Evolutionary conservation across 2,329 filamentous ascomycete genomes (phyloP), one percentile per base, ranked within the genome.

Genomic region (Plectosphaerella plurivora): DNA sequence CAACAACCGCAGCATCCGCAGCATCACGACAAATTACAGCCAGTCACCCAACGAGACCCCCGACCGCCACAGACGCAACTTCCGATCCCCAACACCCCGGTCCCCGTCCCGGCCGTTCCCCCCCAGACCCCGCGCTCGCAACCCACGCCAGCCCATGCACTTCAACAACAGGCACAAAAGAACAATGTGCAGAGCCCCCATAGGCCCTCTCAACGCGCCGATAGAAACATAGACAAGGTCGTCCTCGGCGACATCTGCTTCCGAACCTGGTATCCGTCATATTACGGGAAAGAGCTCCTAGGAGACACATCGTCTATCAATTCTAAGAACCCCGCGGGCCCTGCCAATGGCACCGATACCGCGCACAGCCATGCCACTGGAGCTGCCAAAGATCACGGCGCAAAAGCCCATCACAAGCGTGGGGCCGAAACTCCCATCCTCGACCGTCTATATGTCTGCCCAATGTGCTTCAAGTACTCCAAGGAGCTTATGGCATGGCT

Each of bases 381-480:
- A 4, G 20, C 39, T 18, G 25, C 8, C 15, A 37, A 18, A 5
- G 35, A 49, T 9, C 45, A 45, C 25, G 51, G 46, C 20, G 60
- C 59, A 24, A 67, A 65, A 53, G 58, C 55, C 10, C 59, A 57
- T 35, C 65, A 65, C 6, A 67, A 68, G 49, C 66, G 61, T 53
- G 68, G 68, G 16, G 59, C 41, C 51, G 47, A 64, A 39, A 53
- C 64, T 14, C 72, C 73, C 1, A 73, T 83, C 61, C 78, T 90
- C 15, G 83, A 87, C 57, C 73, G 85, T 52, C 74, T 97, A 8
- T 95, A 92, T 61, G 88, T 97, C 35, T 99, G 94, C 65, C 87
- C 89, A 35, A 88, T 84, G 76, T 99, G 94, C 74, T 97, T 97
- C 77, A 93, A 92, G 65, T 99, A 99, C 69, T 88, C 87, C 36